Evolutionary conservation across 1,284 basidiomycete genomes (phyloP).

Genomic region (Heliocybe sulcata): DNA sequence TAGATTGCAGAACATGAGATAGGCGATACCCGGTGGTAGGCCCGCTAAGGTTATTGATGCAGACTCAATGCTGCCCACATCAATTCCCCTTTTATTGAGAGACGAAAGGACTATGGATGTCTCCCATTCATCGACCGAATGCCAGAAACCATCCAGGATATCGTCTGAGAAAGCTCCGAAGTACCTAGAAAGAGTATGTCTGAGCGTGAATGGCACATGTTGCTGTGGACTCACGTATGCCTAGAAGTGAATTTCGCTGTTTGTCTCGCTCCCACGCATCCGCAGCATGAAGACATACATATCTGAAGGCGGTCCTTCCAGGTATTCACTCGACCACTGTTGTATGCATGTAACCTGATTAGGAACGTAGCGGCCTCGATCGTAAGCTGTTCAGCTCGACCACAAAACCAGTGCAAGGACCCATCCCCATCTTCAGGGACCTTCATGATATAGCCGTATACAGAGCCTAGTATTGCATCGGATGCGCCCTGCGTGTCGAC

Average conservation of each 20-base stretch:
- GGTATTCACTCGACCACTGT: conserved; percentile 43
- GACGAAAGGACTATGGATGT: conserved; percentile 36
- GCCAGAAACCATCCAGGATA: conserved; percentile 52
- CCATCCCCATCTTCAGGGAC: conserved; percentile 29
- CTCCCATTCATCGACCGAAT: conserved; percentile 66
- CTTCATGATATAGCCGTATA: conserved; percentile 52
- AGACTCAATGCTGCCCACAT: conserved; percentile 10
- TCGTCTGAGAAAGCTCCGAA: conserved; percentile 51
- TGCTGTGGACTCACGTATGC: conserved; percentile 53
- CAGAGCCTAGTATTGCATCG: conserved; percentile 42
- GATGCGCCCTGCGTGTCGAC: conserved; percentile 37
- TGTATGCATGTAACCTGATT: conserved; percentile 74
- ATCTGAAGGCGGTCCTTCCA: conserved; percentile 56
- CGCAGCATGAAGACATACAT: conserved; percentile 55
- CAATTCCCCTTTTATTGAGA: conserved; percentile 30
- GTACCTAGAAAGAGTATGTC: conserved; percentile 36
- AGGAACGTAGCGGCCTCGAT: conserved; percentile 69
- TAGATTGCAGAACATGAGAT: conserved; percentile 65
- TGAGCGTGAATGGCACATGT: neutral
- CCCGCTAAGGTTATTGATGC: conserved; percentile 24
- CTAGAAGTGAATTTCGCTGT: conserved; percentile 55
- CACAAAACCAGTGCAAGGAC: conserved; percentile 67
- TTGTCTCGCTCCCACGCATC: conserved; percentile 63
- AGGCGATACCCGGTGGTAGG: conserved; percentile 43
- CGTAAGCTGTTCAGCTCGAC: conserved; percentile 40